These are phyloP conservation scores for Talaromyces sp. DNA, from an alignment of 2,329 filamentous ascomycete genomes.

Conservation along the genomic window DNA sequence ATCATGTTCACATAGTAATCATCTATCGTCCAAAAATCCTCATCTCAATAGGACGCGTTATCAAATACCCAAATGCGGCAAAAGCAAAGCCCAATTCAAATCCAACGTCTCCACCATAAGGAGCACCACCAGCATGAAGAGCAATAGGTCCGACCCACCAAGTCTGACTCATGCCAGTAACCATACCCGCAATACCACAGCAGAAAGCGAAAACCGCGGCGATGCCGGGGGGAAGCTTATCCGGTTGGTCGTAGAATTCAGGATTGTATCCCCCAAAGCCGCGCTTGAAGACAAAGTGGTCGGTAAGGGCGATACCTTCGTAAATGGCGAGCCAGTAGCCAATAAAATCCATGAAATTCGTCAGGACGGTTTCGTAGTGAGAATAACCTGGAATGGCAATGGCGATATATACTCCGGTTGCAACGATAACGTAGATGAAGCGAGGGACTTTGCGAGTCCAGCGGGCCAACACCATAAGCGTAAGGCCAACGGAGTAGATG, in stretches of 20 bases:
- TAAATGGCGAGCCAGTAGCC: slow-evolving; percentile 73
- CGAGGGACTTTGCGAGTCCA: slow-evolving; percentile 59
- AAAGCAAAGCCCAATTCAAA: slow-evolving; percentile 65
- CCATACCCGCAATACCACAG: slow-evolving; percentile 60
- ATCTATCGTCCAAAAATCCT: slow-evolving; percentile 39
- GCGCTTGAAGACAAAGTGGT: slow-evolving; percentile 64
- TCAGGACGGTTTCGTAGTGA: slow-evolving; percentile 57
- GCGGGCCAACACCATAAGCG: slow-evolving; percentile 59
- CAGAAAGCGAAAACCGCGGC: slow-evolving; percentile 60
- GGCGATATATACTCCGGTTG: slow-evolving; percentile 59
- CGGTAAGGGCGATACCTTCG: slow-evolving; percentile 58
- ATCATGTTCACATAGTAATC: background rate
- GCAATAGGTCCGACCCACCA: slow-evolving; percentile 68
- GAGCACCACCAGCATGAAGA: slow-evolving; percentile 48
- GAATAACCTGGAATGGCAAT: slow-evolving; percentile 66
- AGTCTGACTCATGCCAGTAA: slow-evolving; percentile 64
- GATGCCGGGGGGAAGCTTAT: slow-evolving; percentile 57
- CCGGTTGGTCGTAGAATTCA: slow-evolving; percentile 53
- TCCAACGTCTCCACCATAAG: slow-evolving; percentile 52
- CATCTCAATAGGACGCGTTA: slow-evolving; percentile 48
- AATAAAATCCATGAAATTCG: slow-evolving; percentile 66
- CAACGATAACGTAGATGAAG: slow-evolving; percentile 61
- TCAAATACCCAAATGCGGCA: slow-evolving; percentile 48
- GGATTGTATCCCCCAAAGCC: slow-evolving; percentile 57
- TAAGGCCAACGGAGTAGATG: slow-evolving; percentile 65